Evolutionary conservation across 768 basidiomycete genomes (phyloP).

Genomic region (Gelatoporia subvermispora): DNA sequence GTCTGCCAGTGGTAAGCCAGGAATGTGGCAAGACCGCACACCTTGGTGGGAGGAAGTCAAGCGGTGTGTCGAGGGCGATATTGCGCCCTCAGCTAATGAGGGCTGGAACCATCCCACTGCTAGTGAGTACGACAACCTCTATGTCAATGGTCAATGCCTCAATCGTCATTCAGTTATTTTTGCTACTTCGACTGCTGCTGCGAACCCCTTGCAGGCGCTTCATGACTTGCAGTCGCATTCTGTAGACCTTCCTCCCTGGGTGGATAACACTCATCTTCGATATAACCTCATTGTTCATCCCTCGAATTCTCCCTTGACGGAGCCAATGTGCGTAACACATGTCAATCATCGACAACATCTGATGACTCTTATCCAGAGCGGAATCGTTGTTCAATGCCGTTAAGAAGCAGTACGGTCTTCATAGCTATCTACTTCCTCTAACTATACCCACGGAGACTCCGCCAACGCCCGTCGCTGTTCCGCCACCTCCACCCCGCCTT

Average conservation of each 20-base stretch:
- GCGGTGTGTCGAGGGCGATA: slow-evolving; percentile 73
- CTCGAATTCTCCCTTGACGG: slow-evolving; percentile 57
- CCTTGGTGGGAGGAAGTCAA: slow-evolving; percentile 89
- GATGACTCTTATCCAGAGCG: slow-evolving; percentile 42
- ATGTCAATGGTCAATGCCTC: background rate
- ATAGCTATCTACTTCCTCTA: slow-evolving; percentile 67
- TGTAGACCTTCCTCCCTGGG: slow-evolving; percentile 74
- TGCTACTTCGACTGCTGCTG: slow-evolving; percentile 76
- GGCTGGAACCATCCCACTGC: slow-evolving; percentile 88
- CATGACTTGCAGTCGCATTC: slow-evolving; percentile 65
- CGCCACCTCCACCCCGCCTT: slow-evolving; percentile 60
- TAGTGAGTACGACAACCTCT: slow-evolving; percentile 38
- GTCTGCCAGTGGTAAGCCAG: slow-evolving; percentile 21
- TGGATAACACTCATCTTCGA: slow-evolving; percentile 64
- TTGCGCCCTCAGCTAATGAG: slow-evolving; percentile 64
- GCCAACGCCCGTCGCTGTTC: slow-evolving; percentile 64
- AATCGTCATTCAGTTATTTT: slow-evolving; percentile 52
- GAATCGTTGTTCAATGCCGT: slow-evolving; percentile 79
- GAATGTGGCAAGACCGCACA: slow-evolving; percentile 34
- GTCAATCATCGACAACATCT: slow-evolving; percentile 1
- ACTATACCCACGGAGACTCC: slow-evolving; percentile 50
- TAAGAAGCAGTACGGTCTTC: slow-evolving; percentile 81
- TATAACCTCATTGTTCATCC: slow-evolving; percentile 81
- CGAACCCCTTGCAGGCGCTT: slow-evolving; percentile 78
- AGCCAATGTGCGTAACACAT: slow-evolving; percentile 71